phyloP scores from a whole-genome alignment of 2,329 filamentous ascomycete genomes.

The Fusarium fujikuroi region DNA sequence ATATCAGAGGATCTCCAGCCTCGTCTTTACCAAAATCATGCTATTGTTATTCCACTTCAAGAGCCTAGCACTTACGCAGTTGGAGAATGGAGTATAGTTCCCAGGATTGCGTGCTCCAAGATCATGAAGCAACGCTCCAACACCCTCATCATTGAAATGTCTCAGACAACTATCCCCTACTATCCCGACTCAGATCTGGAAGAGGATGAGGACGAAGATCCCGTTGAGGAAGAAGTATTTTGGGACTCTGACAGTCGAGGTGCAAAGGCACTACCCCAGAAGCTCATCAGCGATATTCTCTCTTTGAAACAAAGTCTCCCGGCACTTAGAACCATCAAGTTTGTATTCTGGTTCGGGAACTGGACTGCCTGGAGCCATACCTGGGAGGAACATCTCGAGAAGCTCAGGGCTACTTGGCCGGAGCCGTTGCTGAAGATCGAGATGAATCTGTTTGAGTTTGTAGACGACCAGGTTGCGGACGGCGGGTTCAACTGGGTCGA shows the following conservation, averaged over 20 bases:
- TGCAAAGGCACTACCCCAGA: background rate
- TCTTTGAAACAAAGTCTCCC: background rate
- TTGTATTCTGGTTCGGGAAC: background rate
- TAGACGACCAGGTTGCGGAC: rapidly evolving
- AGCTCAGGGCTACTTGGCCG: background rate
- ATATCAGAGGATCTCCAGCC: background rate
- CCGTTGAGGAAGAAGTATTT: rapidly evolving
- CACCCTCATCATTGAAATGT: background rate
- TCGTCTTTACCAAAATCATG: background rate
- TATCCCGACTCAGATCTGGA: background rate
- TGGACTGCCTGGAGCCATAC: background rate
- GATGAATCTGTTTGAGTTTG: background rate
- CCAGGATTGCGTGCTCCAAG: background rate
- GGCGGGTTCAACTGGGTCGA: background rate
- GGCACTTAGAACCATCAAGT: background rate
- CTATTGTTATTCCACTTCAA: background rate
- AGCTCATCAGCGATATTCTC: background rate
- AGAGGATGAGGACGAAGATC: background rate
- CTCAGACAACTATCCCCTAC: rapidly evolving
- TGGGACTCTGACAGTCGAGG: rapidly evolving
- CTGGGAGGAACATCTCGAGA: background rate
- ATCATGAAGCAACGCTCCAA: slow-evolving; percentile 1
- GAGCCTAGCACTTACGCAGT: background rate
- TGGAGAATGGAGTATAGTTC: background rate
- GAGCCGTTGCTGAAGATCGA: background rate